Conservation (phyloP, 2,329 filamentous ascomycete species). For the Calonectria leucothoes region DNA sequence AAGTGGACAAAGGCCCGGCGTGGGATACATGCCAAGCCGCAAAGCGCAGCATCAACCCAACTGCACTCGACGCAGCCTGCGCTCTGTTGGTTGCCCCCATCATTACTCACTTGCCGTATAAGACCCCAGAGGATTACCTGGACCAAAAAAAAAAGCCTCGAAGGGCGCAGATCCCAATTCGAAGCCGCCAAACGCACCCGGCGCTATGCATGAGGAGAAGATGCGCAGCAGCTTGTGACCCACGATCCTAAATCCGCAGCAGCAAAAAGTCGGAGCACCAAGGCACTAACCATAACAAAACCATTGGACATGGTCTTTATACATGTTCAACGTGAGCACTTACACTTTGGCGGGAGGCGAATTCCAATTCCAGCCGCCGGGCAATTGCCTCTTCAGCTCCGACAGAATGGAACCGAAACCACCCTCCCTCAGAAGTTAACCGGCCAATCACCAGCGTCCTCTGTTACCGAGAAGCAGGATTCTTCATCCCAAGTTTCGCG, state of each 20-base stretch:
- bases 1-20: constrained; percentile 1
- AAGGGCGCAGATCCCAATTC: not conserved
- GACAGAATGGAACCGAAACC: not conserved
- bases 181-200: not conserved
- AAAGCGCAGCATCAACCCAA: not conserved
- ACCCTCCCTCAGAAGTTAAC: not conserved
- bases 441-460: not conserved
- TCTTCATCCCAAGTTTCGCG: not conserved
- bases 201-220: not conserved
- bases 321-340: not conserved
- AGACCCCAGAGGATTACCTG: not conserved
- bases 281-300: not conserved
- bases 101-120: not conserved
- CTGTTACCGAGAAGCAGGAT: not conserved
- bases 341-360: not conserved
- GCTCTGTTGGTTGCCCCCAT: not conserved
- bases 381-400: not conserved
- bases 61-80: not conserved
- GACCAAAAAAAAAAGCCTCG: not conserved
- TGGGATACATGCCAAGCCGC: not conserved
- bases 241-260: not conserved
- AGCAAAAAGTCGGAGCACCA: not conserved
- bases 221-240: not conserved
- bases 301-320: not conserved
- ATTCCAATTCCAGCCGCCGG: not conserved